These are phyloP conservation scores for Candida easanensis DNA, from an alignment of 805 yeast species.

Conservation along the genomic window DNA sequence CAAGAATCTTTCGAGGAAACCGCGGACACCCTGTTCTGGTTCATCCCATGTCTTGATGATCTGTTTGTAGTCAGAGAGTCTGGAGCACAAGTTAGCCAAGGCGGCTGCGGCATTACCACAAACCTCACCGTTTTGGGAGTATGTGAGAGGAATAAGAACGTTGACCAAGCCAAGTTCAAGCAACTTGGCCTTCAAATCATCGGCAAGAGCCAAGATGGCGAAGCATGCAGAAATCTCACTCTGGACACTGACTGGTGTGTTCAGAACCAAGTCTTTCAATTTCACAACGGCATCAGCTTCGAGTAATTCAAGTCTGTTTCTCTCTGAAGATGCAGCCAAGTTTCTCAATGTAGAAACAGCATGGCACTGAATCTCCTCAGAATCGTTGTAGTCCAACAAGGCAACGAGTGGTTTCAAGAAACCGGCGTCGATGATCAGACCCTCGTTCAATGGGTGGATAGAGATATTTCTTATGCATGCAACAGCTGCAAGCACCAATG, in stretches of 20 bases:
- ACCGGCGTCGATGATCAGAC: conserved; percentile 94
- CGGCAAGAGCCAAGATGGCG: conserved; percentile 95
- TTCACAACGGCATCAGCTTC: conserved; percentile 95
- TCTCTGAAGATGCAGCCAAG: conserved; percentile 92
- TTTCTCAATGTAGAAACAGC: conserved; percentile 95
- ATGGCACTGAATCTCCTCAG: conserved; percentile 97
- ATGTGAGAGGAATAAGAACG: conserved; percentile 88
- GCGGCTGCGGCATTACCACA: conserved; percentile 99
- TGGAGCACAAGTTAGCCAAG: conserved; percentile 88
- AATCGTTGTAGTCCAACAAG: conserved; percentile 77
- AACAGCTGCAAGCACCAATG: conserved; percentile 91
- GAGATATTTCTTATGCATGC: conserved; percentile 98
- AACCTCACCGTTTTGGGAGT: conserved; percentile 85
- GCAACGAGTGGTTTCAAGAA: conserved; percentile 88
- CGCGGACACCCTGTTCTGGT: conserved; percentile 83
- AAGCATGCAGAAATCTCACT: conserved; percentile 96
- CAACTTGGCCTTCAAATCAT: conserved; percentile 83
- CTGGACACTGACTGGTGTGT: conserved; percentile 88
- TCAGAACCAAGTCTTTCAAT: conserved; percentile 82
- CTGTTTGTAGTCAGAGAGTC: conserved; percentile 79
- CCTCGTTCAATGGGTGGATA: conserved; percentile 94
- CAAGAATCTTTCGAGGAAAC: conserved; percentile 77
- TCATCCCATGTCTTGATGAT: conserved; percentile 75
- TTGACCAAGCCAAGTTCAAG: conserved; percentile 81
- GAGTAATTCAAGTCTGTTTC: conserved; percentile 84